Evolutionary conservation across 2,329 filamentous ascomycete genomes (phyloP).

Genomic region (Didymosphaeria variabile): DNA sequence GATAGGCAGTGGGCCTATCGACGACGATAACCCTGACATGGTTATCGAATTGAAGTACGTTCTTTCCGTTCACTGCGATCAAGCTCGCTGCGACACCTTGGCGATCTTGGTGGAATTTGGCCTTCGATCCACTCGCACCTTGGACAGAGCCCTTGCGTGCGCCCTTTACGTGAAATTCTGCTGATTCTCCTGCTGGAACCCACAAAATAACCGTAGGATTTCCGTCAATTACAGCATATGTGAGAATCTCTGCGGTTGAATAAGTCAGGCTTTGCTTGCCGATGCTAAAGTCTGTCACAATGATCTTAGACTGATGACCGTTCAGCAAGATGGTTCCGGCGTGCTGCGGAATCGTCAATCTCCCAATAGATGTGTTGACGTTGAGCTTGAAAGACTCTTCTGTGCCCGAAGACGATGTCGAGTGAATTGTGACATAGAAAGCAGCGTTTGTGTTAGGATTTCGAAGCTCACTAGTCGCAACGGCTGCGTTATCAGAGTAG

Average conservation of each 20-base stretch:
- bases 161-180: conserved; percentile 52
- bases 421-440: conserved; percentile 69
- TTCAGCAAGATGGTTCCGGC: conserved; percentile 62
- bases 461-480: conserved; percentile 65
- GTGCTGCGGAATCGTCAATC: conserved; percentile 63
- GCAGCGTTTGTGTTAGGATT: conserved; percentile 66
- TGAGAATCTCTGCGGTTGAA: conserved; percentile 63
- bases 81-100: conserved; percentile 46
- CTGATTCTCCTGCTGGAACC: conserved; percentile 50
- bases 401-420: conserved; percentile 61
- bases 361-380: conserved; percentile 65
- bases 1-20: conserved; percentile 50
- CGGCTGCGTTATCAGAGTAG: conserved; percentile 61
- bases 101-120: conserved; percentile 54
- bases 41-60: conserved; percentile 49
- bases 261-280: conserved; percentile 64
- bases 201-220: conserved; percentile 52
- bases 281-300: conserved; percentile 67
- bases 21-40: conserved; percentile 48
- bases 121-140: conserved; percentile 52
- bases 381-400: conserved; percentile 64
- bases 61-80: conserved; percentile 42
- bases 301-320: conserved; percentile 69
- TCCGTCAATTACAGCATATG: conserved; percentile 50
- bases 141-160: conserved; percentile 49